A percentile compares a stretch with the other conserved stretches of the same genome.
These are phyloP conservation scores for Yamadazyma blattariae DNA, from an alignment of 1,139 yeast genomes.

Conservation along the genomic window DNA sequence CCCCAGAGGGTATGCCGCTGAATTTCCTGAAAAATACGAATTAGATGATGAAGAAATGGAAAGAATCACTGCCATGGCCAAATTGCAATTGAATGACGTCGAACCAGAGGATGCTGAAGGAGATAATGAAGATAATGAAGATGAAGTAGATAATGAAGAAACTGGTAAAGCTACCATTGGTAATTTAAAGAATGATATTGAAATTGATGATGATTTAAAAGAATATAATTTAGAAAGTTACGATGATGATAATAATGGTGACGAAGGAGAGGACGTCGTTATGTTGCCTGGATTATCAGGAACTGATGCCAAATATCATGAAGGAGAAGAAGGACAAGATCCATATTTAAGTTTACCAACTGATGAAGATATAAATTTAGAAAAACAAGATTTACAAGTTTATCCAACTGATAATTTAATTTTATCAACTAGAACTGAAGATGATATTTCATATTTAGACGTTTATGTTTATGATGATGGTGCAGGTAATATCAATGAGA, in stretches of 20 bases:
- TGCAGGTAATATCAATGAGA: slow-evolving; percentile 74
- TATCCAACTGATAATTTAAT: slow-evolving; percentile 88
- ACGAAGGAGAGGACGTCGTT: slow-evolving; percentile 49
- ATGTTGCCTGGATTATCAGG: slow-evolving; percentile 73
- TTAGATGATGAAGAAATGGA: slow-evolving; percentile 91
- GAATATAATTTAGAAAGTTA: slow-evolving; percentile 85
- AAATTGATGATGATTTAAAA: slow-evolving; percentile 77
- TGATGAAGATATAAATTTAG: slow-evolving; percentile 63
- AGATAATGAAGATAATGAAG: slow-evolving; percentile 67
- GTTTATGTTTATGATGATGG: slow-evolving; percentile 95
- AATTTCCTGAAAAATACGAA: slow-evolving; percentile 86
- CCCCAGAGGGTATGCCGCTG: slow-evolving; percentile 93
- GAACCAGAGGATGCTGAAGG: slow-evolving; percentile 62
- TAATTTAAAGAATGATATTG: slow-evolving; percentile 49
- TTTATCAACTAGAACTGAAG: slow-evolving; percentile 93
- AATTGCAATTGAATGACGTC: slow-evolving; percentile 78
- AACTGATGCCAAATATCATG: slow-evolving; percentile 48
- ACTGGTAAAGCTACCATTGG: too few species aligned
- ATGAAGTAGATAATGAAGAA: slow-evolving; percentile 19
- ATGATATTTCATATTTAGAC: slow-evolving; percentile 87
- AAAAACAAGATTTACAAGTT: slow-evolving; percentile 79
- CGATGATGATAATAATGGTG: slow-evolving; percentile 62
- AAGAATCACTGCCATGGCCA: slow-evolving; percentile 82
- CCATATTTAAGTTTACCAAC: slow-evolving; percentile 77
- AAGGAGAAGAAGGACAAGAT: slow-evolving; percentile 58